Percentiles rank a stretch among this genome's conserved stretches.
phyloP scores from a whole-genome alignment of 2,329 filamentous ascomycete species.

The Colletotrichum lupini region DNA sequence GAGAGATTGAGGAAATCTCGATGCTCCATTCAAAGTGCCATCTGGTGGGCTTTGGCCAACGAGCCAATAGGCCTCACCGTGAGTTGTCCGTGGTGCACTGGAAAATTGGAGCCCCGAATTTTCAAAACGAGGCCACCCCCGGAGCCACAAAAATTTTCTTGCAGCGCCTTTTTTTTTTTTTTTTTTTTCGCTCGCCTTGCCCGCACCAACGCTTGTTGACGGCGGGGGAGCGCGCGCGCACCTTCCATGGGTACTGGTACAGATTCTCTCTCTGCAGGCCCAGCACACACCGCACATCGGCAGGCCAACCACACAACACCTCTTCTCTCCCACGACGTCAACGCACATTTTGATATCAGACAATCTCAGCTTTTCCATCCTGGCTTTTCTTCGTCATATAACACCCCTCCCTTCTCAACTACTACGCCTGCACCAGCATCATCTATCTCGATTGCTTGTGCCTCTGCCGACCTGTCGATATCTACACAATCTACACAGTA shows the following conservation, averaged over 20 bases:
- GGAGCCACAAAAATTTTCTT: slow-evolving; percentile 32
- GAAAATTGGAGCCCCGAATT: neutral
- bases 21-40: neutral
- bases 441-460: neutral
- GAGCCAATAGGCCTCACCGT: neutral
- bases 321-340: neutral
- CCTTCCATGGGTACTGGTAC: too few relatives aligned
- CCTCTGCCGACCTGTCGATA: slow-evolving; percentile 29
- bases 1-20: neutral
- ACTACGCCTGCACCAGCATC: slow-evolving; percentile 15
- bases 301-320: neutral
- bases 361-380: neutral
- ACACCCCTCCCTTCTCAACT: slow-evolving; percentile 7
- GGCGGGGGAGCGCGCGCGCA: too few relatives aligned
- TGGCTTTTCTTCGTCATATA: slow-evolving; percentile 32
- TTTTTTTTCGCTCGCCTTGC: neutral
- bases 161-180: neutral
- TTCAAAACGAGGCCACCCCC: slow-evolving; percentile 33
- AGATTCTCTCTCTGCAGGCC: neutral
- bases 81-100: neutral
- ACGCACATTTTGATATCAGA: neutral
- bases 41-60: neutral
- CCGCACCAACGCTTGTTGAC: too few relatives aligned
- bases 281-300: slow-evolving; percentile 9
- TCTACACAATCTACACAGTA: slow-evolving; percentile 15